A percentile compares a stretch with the other conserved stretches of the same genome.
Conservation (phyloP, 2,329 filamentous ascomycete genomes). For the Fusarium verrucosum region DNA sequence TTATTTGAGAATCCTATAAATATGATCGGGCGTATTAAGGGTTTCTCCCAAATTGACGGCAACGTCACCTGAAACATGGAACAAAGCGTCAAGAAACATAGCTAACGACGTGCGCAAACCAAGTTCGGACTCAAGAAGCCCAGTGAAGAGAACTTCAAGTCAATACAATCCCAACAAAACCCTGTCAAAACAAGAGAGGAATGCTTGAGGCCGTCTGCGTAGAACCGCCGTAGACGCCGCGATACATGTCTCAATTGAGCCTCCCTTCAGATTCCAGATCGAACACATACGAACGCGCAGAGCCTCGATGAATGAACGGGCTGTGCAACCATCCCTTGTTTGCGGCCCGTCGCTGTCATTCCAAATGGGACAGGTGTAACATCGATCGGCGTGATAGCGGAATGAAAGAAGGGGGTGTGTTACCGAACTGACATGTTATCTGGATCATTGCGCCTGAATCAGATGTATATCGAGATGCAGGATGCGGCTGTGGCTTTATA, state of each 20-base stretch:
- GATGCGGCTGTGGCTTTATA: background rate
- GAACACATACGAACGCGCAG: background rate
- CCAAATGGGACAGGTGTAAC: background rate
- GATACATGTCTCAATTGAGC: conserved; percentile 9
- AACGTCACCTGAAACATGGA: background rate
- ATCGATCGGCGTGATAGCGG: background rate
- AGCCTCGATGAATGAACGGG: background rate
- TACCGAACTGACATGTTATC: background rate
- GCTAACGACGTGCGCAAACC: background rate
- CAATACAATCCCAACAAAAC: background rate
- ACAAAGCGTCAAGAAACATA: background rate
- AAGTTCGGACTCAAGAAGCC: accelerated
- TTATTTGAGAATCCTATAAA: background rate
- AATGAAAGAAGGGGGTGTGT: background rate
- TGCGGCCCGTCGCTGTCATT: background rate
- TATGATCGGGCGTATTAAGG: background rate
- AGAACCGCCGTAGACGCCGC: background rate
- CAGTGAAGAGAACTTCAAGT: background rate
- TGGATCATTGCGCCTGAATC: conserved; percentile 1
- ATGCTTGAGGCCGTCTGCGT: background rate
- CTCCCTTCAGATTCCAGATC: conserved; percentile 11
- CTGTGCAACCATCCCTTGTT: background rate
- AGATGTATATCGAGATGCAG: background rate
- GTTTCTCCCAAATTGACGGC: background rate
- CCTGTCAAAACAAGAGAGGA: conserved; percentile 6